These are phyloP conservation scores for Hypoxylon sp. DNA, from an alignment of 2,329 filamentous ascomycete species.

Conservation along the genomic window DNA sequence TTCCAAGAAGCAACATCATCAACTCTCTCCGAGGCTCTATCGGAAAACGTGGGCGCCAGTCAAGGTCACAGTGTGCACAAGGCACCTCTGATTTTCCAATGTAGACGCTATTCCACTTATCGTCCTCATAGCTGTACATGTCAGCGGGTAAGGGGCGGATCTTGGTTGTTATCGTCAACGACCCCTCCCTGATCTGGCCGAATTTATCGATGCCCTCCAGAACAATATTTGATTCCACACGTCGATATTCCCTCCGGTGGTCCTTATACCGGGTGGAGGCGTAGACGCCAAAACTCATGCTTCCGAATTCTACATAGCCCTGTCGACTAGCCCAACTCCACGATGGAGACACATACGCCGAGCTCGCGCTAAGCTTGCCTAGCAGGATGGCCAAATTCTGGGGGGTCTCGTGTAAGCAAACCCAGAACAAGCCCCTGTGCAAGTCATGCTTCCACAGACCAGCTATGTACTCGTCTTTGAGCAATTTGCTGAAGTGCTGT, in stretches of 20 bases:
- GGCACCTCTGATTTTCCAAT: background rate
- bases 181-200: conserved; percentile 1
- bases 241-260: conserved; percentile 7
- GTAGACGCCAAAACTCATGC: too few relatives aligned
- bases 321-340: conserved; percentile 9
- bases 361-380: background rate
- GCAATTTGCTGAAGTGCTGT: background rate
- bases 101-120: background rate
- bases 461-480: conserved; percentile 12
- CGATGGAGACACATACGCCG: conserved; percentile 1
- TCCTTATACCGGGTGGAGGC: too few relatives aligned
- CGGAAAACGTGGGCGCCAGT: background rate
- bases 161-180: conserved; percentile 6
- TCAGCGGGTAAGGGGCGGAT: background rate
- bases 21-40: background rate
- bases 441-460: conserved; percentile 11
- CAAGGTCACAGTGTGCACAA: background rate
- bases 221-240: background rate
- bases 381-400: background rate
- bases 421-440: background rate
- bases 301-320: background rate
- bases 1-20: conserved; percentile 11
- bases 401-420: background rate
- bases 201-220: background rate
- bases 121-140: background rate